Conservation (phyloP, 345 rosid species). For the Alliaria petiolata region DNA sequence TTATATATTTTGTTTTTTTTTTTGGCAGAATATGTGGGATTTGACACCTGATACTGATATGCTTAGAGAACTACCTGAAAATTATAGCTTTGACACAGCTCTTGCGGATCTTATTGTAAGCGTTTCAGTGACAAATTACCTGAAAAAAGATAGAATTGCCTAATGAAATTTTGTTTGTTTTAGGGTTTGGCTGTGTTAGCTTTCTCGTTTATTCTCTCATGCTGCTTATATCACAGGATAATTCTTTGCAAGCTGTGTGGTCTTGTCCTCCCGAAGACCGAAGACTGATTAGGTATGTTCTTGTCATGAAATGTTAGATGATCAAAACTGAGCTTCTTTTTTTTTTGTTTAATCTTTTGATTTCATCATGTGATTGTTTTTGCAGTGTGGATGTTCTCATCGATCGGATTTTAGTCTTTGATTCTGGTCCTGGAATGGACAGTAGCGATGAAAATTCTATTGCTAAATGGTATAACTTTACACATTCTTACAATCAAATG, state of each 20-base stretch:
- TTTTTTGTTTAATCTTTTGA: background rate
- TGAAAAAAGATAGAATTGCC: background rate
- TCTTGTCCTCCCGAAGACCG: slow-evolving; percentile 27
- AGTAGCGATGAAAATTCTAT: slow-evolving; percentile 36
- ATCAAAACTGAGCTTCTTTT: background rate
- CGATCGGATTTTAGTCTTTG: slow-evolving; percentile 58
- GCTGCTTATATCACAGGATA: slow-evolving; percentile 46
- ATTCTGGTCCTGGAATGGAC: slow-evolving; percentile 81
- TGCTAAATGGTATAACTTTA: slow-evolving; percentile 47
- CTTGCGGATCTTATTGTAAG: slow-evolving; percentile 78
- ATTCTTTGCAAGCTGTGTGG: slow-evolving; percentile 85
- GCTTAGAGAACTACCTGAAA: slow-evolving; percentile 56
- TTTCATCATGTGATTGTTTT: background rate
- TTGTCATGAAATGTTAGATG: background rate
- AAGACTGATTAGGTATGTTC: slow-evolving; percentile 53
- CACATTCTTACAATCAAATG: no score
- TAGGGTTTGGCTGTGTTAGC: background rate
- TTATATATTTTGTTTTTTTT: background rate
- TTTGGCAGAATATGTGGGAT: slow-evolving; percentile 74
- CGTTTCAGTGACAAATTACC: background rate
- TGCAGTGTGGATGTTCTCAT: slow-evolving; percentile 48
- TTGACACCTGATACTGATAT: slow-evolving; percentile 65
- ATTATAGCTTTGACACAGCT: slow-evolving; percentile 62
- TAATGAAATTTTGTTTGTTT: background rate
- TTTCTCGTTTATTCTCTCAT: background rate